phyloP scores from a whole-genome alignment of 768 basidiomycete genomes.

The Tricholoma saponaceum region DNA sequence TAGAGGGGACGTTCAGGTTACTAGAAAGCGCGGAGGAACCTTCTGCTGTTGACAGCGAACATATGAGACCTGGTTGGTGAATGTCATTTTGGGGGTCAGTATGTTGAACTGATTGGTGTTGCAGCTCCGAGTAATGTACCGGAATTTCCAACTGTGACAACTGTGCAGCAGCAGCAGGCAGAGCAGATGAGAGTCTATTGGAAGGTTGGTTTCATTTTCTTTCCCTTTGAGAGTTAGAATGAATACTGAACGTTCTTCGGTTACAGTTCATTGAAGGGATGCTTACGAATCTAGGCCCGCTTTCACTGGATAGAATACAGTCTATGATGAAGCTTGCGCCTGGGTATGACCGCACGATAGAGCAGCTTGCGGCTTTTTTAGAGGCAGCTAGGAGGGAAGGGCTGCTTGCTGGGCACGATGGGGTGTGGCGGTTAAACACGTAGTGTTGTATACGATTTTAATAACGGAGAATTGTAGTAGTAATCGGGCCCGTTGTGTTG shows the following conservation, averaged over 20 bases:
- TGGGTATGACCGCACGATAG: conserved; percentile 73
- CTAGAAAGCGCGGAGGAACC: conserved; percentile 58
- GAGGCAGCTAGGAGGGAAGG: conserved; percentile 79
- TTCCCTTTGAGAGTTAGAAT: neutral
- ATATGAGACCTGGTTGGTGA: conserved; percentile 2
- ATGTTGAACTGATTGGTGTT: neutral
- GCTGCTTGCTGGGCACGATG: conserved; percentile 64
- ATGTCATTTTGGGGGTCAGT: neutral
- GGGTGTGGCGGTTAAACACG: conserved; percentile 53
- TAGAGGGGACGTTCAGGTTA: conserved; percentile 55
- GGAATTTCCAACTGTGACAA: conserved; percentile 46
- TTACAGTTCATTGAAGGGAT: conserved; percentile 83
- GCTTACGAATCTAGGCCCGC: conserved; percentile 79
- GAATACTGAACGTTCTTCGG: neutral
- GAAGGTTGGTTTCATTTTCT: conserved; percentile 51
- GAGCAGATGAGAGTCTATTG: conserved; percentile 87
- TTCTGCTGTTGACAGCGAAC: conserved; percentile 19
- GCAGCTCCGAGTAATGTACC: conserved; percentile 24
- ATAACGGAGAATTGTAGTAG: neutral
- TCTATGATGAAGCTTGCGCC: conserved; percentile 82
- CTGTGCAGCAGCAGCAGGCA: conserved; percentile 69
- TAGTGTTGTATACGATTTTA: conserved; percentile 8
- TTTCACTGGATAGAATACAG: conserved; percentile 83
- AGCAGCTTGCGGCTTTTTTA: conserved; percentile 78
- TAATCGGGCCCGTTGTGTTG: neutral